phyloP scores from a whole-genome alignment of 768 basidiomycete species.

The Mycena chlorophos region DNA sequence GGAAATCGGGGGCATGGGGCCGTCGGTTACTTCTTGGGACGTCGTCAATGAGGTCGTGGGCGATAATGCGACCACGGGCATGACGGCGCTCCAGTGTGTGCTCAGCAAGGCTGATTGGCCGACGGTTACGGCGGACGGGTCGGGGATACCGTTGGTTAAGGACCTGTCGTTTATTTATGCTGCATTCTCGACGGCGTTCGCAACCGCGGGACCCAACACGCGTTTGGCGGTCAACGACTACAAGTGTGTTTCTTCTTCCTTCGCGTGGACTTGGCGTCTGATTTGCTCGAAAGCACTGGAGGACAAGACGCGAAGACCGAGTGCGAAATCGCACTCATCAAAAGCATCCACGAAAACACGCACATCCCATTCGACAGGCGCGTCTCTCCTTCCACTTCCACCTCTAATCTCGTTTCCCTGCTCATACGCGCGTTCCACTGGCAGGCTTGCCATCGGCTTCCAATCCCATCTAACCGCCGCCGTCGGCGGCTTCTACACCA shows the following conservation, averaged over 20 bases:
- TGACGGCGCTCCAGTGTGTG: conserved; percentile 17
- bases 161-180: conserved; percentile 18
- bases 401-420: neutral
- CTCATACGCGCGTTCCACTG: too few species aligned
- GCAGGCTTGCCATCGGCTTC: conserved; percentile 15
- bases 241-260: neutral
- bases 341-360: conserved; percentile 13
- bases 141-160: conserved; percentile 9
- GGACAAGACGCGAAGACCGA: conserved; percentile 18
- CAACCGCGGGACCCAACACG: conserved; percentile 11
- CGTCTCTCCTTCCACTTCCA: neutral
- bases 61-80: conserved; percentile 11
- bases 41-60: conserved; percentile 17
- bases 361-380: conserved; percentile 12
- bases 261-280: neutral
- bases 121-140: conserved; percentile 16
- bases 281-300: conserved; percentile 7
- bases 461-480: conserved; percentile 14
- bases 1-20: conserved; percentile 12
- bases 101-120: conserved; percentile 19
- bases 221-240: conserved; percentile 18
- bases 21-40: conserved; percentile 14
- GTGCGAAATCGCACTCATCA: conserved; percentile 7
- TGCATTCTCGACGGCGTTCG: conserved; percentile 15
- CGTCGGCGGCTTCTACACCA: conserved; percentile 13